These are phyloP conservation scores for Vararia minispora DNA, from an alignment of 768 basidiomycete species.

Conservation along the genomic window DNA sequence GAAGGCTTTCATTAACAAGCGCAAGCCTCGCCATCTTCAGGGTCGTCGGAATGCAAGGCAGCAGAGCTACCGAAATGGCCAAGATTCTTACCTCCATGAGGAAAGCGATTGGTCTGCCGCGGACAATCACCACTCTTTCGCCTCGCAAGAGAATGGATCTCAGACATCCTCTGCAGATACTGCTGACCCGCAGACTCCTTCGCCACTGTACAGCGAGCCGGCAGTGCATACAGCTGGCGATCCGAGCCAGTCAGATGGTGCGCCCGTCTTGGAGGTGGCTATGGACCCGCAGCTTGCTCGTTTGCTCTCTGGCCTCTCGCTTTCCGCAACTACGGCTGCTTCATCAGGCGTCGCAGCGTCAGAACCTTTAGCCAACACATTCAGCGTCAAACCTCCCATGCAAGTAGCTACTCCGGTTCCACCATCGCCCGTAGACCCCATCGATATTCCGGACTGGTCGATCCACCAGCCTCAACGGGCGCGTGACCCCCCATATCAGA, in stretches of 20 bases:
- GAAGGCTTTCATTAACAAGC: conserved; percentile 57
- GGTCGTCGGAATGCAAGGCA: conserved; percentile 29
- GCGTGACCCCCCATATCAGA: no score
- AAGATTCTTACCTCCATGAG: conserved; percentile 14
- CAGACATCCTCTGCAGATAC: conserved; percentile 53
- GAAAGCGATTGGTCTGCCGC: conserved; percentile 20
- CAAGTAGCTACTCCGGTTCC: no score
- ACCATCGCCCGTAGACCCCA: no score
- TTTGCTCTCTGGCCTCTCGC: conserved; percentile 48
- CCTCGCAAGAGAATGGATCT: conserved; percentile 50
- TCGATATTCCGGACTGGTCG: no score
- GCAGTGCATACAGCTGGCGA: conserved; percentile 21
- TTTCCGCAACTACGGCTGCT: conserved; percentile 35
- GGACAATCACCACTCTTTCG: conserved; percentile 11
- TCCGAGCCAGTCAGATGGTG: conserved; percentile 21
- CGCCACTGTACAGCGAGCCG: conserved; percentile 42
- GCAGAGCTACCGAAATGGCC: conserved; percentile 6
- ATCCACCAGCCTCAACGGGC: no score
- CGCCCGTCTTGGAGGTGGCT: conserved; percentile 19
- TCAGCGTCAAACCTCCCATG: neutral
- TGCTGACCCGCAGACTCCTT: conserved; percentile 51
- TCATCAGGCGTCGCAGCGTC: conserved; percentile 5
- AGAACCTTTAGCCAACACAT: conserved; percentile 4
- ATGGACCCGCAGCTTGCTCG: conserved; percentile 66
- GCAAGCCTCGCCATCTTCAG: conserved; percentile 38